These are phyloP conservation scores for Cyberlindnera mississippiensis DNA, from an alignment of 805 yeast genomes.

Conservation along the genomic window DNA sequence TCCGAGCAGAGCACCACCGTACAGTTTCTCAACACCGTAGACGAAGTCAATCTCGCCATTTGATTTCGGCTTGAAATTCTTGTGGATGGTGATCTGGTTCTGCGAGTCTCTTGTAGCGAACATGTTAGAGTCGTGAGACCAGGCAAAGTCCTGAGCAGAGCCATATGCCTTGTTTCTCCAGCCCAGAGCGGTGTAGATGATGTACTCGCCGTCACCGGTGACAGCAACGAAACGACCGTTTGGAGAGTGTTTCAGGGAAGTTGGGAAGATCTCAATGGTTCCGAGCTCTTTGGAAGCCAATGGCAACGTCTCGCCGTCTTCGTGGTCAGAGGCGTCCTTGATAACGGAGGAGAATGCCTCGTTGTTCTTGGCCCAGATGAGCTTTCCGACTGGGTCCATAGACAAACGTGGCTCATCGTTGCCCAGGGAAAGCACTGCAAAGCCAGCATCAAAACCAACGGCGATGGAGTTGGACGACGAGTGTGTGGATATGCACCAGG, in stretches of 20 bases:
- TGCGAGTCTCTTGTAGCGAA: slow-evolving; percentile 78
- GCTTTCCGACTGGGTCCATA: slow-evolving; percentile 89
- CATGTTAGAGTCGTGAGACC: slow-evolving; percentile 89
- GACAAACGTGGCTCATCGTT: slow-evolving; percentile 92
- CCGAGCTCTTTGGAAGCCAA: slow-evolving; percentile 89
- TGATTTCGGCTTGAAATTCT: slow-evolving; percentile 79
- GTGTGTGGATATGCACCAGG: slow-evolving; percentile 88
- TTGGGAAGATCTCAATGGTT: slow-evolving; percentile 90
- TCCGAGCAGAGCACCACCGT: slow-evolving; percentile 86
- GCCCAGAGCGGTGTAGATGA: slow-evolving; percentile 92
- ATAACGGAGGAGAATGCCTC: slow-evolving; percentile 85
- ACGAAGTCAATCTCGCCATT: slow-evolving; percentile 59
- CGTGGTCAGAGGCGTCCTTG: slow-evolving; percentile 60
- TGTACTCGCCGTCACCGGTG: slow-evolving; percentile 96
- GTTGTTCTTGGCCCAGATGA: slow-evolving; percentile 81
- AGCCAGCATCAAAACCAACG: slow-evolving; percentile 93
- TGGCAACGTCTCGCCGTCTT: slow-evolving; percentile 78
- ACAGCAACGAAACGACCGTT: slow-evolving; percentile 97
- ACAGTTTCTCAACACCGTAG: slow-evolving; percentile 74
- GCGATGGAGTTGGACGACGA: slow-evolving; percentile 74
- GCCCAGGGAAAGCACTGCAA: slow-evolving; percentile 83
- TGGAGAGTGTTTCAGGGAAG: slow-evolving; percentile 84
- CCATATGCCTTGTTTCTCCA: slow-evolving; percentile 98
- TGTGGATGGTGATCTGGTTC: slow-evolving; percentile 63
- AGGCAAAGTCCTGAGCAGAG: slow-evolving; percentile 81